These are phyloP conservation scores for Rhizophagus clarus DNA, from an alignment of 192 early-diverging fungal genomes.

Conservation along the genomic window DNA sequence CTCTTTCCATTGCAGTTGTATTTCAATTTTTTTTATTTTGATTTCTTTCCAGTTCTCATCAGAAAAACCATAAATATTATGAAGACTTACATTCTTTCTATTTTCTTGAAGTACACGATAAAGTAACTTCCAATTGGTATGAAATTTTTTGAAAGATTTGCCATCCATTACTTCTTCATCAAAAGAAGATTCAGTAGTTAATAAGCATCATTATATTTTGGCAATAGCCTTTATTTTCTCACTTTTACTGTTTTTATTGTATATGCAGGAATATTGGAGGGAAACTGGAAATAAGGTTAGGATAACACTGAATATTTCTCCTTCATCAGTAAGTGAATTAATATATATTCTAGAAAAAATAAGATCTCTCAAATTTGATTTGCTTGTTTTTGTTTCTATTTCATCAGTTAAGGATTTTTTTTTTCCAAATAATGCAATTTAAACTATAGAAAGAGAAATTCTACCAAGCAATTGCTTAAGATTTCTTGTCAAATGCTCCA, in stretches of 20 bases:
- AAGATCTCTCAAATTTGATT: background rate
- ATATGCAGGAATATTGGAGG: constrained; percentile 5
- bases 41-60: background rate
- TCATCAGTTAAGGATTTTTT: background rate
- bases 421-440: constrained; percentile 4
- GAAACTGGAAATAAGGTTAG: background rate
- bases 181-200: constrained; percentile 12
- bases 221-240: background rate
- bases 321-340: background rate
- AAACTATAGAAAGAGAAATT: constrained; percentile 6
- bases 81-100: constrained; percentile 6
- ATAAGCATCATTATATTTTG: constrained; percentile 6
- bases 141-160: background rate
- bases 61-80: background rate
- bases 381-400: background rate
- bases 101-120: background rate
- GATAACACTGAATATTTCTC: background rate
- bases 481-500: background rate
- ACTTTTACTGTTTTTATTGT: background rate
- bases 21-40: background rate
- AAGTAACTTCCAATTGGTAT: background rate
- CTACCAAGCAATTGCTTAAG: background rate
- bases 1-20: background rate
- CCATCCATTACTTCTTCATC: background rate
- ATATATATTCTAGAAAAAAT: constrained; percentile 1